phyloP scores from a whole-genome alignment of 2,329 filamentous ascomycete genomes.

The Neofusicoccum ribis region DNA sequence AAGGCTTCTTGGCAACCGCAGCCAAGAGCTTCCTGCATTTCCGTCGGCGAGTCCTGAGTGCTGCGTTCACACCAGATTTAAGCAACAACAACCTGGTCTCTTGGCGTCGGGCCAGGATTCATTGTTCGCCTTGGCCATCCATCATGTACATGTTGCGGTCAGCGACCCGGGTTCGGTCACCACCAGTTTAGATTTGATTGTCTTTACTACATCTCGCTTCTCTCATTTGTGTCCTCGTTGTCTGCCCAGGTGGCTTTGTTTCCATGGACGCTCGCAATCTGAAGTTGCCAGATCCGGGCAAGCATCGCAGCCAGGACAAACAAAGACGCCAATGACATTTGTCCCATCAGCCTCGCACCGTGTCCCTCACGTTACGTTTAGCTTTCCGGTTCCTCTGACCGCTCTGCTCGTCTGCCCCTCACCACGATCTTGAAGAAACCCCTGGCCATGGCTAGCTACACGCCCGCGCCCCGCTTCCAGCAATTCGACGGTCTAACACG shows the following conservation, averaged over 20 bases:
- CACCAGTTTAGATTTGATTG: not conserved
- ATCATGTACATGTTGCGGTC: not conserved
- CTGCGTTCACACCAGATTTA: not conserved
- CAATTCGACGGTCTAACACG: not conserved
- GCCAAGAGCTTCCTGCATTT: conserved; percentile 1
- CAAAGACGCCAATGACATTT: not conserved
- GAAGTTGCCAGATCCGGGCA: not conserved
- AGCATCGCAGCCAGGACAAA: not conserved
- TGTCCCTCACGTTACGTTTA: not conserved
- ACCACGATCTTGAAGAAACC: not conserved
- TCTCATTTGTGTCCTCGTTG: not conserved
- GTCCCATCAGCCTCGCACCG: not conserved
- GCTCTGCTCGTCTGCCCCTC: not conserved
- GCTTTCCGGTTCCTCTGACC: not conserved
- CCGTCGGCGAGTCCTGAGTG: not conserved
- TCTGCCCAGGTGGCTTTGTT: not conserved
- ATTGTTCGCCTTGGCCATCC: not conserved
- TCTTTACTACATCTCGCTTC: not conserved
- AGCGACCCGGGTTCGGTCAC: not conserved
- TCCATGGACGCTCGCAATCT: not conserved
- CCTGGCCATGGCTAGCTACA: not conserved
- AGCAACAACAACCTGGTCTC: not conserved
- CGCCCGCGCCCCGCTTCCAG: not conserved
- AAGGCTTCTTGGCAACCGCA: conserved; percentile 4
- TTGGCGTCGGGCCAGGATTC: not conserved